phyloP scores from a whole-genome alignment of 2,329 filamentous ascomycete genomes.

The Leptodontidium sp. region DNA sequence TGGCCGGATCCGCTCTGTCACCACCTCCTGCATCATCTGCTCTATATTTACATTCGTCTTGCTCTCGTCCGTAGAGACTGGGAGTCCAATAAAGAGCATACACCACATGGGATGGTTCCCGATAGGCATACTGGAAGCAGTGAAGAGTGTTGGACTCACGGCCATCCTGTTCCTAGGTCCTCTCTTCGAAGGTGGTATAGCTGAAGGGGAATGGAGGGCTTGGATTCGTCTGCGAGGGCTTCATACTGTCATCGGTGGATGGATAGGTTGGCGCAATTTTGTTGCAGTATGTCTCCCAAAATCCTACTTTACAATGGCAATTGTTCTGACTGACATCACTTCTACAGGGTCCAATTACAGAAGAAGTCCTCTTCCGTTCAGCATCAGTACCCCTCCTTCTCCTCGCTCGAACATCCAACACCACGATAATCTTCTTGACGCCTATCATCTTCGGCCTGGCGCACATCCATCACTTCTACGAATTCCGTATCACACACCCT shows the following conservation, averaged over 20 bases:
- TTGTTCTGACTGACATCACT: slow-evolving; percentile 11
- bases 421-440: slow-evolving; percentile 77
- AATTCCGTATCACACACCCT: slow-evolving; percentile 85
- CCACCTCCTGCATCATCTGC: slow-evolving; percentile 75
- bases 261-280: slow-evolving; percentile 86
- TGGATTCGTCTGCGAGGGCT: slow-evolving; percentile 67
- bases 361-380: slow-evolving; percentile 93
- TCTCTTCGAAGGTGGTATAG: slow-evolving; percentile 79
- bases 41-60: slow-evolving; percentile 72
- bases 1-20: slow-evolving; percentile 83
- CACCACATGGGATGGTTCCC: slow-evolving; percentile 86
- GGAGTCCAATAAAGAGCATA: slow-evolving; percentile 62
- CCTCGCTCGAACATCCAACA: slow-evolving; percentile 62
- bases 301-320: slow-evolving; percentile 10
- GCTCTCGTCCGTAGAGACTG: slow-evolving; percentile 62
- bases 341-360: slow-evolving; percentile 79
- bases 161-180: slow-evolving; percentile 83
- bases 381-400: slow-evolving; percentile 85
- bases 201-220: slow-evolving; percentile 73
- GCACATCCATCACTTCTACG: slow-evolving; percentile 95
- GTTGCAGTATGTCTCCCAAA: slow-evolving; percentile 70
- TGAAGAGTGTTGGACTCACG: slow-evolving; percentile 73
- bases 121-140: slow-evolving; percentile 68
- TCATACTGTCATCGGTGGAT: slow-evolving; percentile 70
- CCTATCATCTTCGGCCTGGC: slow-evolving; percentile 93